Evolutionary conservation across 2,329 filamentous ascomycete genomes (phyloP).

Genomic region (Cordyceps militaris): DNA sequence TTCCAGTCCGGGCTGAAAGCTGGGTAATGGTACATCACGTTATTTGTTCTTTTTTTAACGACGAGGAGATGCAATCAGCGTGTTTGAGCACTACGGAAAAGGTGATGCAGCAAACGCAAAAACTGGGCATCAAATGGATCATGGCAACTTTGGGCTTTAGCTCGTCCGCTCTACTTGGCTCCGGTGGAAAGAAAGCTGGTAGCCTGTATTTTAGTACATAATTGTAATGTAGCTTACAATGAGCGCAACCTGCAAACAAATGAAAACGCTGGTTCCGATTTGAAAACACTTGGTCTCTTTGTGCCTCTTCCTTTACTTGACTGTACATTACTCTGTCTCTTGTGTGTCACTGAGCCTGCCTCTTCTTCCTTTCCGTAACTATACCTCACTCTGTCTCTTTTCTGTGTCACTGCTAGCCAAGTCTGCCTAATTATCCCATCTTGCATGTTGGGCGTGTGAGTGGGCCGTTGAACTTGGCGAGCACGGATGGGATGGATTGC

Average conservation of each 20-base stretch:
- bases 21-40: conserved; percentile 13
- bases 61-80: not conserved
- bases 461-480: not conserved
- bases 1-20: not conserved
- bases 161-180: not conserved
- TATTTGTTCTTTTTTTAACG: not conserved
- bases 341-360: not conserved
- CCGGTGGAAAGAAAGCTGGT: not conserved
- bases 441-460: not conserved
- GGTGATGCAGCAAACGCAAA: not conserved
- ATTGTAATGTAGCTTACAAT: conserved; percentile 6
- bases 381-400: not conserved
- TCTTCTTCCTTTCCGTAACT: not conserved
- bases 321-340: not conserved
- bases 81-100: not conserved
- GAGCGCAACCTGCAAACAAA: not conserved
- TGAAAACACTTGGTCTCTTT: not conserved
- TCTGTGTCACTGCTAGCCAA: not conserved
- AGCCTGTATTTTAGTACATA: conserved; percentile 8
- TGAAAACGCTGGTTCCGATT: not conserved
- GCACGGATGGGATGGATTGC: not conserved
- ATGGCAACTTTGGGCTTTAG: not conserved
- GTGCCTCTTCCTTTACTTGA: not conserved
- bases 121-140: not conserved
- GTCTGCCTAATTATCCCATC: not conserved